Percentiles rank a stretch among this genome's conserved stretches.
phyloP scores from a whole-genome alignment of 805 yeast genomes.

The Brettanomyces bruxellensis region DNA sequence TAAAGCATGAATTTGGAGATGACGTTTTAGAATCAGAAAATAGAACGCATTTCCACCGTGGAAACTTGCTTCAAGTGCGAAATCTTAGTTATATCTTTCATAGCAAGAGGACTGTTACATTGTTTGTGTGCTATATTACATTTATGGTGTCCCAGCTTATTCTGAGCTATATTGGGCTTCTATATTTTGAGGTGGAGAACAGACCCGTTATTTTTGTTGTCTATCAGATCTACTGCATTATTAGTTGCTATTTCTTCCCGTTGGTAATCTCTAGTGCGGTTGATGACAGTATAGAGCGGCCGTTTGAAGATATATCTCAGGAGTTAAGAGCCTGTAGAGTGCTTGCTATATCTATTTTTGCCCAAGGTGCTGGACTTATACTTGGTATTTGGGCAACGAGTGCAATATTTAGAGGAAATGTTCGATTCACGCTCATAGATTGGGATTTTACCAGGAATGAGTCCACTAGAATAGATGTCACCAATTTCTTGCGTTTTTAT shows the following conservation, averaged over 20 bases:
- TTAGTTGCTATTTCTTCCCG: constrained; percentile 21
- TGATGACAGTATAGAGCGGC: constrained; percentile 17
- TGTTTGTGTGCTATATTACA: constrained; percentile 12
- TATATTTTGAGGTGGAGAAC: constrained; percentile 18
- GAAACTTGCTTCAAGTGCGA: constrained; percentile 7
- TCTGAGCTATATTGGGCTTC: constrained; percentile 20
- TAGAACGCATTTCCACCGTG: not conserved
- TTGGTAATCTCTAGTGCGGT: constrained; percentile 14
- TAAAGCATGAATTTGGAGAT: constrained; percentile 5
- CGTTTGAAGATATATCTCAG: constrained; percentile 15
- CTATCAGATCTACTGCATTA: constrained; percentile 16
- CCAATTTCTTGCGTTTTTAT: constrained; percentile 12
- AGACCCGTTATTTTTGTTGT: constrained; percentile 15
- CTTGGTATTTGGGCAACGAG: constrained; percentile 17
- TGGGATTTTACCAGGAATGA: constrained; percentile 7
- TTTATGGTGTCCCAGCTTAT: constrained; percentile 19
- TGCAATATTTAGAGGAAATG: constrained; percentile 9
- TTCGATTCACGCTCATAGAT: constrained; percentile 6
- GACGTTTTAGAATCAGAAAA: not conserved
- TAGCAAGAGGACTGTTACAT: constrained; percentile 11
- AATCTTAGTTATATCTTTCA: constrained; percentile 21
- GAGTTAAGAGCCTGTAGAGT: constrained; percentile 17
- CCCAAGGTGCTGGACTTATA: constrained; percentile 12
- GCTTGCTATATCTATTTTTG: constrained; percentile 10
- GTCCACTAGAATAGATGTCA: constrained; percentile 11